A percentile compares a stretch with the other conserved stretches of the same genome.
These are phyloP conservation scores for Dothistroma septosporum DNA, from an alignment of 2,329 filamentous ascomycete genomes.

Conservation along the genomic window DNA sequence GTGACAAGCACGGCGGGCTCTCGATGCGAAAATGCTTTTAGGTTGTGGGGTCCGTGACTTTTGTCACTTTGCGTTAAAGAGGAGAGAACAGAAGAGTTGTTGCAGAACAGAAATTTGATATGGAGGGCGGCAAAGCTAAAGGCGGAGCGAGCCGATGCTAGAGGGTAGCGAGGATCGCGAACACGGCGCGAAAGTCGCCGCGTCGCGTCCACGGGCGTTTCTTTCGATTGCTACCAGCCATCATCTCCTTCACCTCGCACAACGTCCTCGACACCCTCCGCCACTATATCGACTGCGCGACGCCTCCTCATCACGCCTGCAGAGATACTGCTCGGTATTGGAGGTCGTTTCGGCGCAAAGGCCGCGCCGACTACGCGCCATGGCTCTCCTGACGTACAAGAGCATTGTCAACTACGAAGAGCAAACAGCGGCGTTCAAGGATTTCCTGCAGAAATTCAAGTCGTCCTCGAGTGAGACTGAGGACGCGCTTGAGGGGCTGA, in stretches of 20 bases:
- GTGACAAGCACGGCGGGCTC: slow-evolving; percentile 31
- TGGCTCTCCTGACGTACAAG: slow-evolving; percentile 81
- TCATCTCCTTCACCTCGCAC: neutral
- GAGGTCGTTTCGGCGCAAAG: neutral
- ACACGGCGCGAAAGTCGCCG: neutral
- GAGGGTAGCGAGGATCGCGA: neutral
- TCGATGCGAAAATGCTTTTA: slow-evolving; percentile 41
- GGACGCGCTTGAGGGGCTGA: slow-evolving; percentile 77
- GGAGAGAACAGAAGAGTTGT: slow-evolving; percentile 14
- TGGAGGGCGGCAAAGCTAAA: neutral
- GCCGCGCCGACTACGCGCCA: slow-evolving; percentile 41
- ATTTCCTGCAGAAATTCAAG: slow-evolving; percentile 87
- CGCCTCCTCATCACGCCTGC: too few relatives aligned
- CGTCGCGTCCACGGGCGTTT: neutral
- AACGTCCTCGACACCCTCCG: neutral
- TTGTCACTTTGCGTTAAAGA: slow-evolving; percentile 36
- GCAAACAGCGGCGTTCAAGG: slow-evolving; percentile 85
- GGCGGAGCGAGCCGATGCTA: neutral
- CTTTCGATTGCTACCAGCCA: neutral
- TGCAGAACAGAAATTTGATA: slow-evolving; percentile 9
- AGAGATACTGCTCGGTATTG: too few relatives aligned
- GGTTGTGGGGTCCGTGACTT: slow-evolving; percentile 27
- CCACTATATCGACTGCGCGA: neutral
- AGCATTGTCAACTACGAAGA: slow-evolving; percentile 80
- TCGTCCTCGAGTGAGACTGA: slow-evolving; percentile 67